phyloP scores from a whole-genome alignment of 192 early-diverging fungal genomes.

The Fimicolochytrium jonesii region DNA sequence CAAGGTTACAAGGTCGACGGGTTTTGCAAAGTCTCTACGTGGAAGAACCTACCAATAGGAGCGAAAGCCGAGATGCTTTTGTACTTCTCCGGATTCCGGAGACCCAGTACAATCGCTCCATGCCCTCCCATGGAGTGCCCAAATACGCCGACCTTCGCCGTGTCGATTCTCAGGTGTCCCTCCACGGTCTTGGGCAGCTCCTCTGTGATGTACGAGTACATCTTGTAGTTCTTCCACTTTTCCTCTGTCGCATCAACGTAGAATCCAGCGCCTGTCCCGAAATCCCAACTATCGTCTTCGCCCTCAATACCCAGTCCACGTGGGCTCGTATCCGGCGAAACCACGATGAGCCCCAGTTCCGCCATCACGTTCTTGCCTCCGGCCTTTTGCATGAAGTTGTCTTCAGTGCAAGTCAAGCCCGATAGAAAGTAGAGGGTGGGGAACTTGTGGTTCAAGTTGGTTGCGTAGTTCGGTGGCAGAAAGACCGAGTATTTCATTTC shows the following conservation, averaged over 20 bases:
- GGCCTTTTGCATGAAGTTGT: conserved; percentile 87
- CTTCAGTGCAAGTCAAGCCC: conserved; percentile 66
- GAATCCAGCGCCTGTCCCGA: conserved; percentile 61
- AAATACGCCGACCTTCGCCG: conserved; percentile 21
- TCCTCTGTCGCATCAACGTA: conserved; percentile 70
- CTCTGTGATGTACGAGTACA: conserved; percentile 77
- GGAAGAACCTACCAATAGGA: conserved; percentile 61
- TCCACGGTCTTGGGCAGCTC: conserved; percentile 66
- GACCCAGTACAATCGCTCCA: conserved; percentile 72
- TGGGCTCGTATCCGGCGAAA: conserved; percentile 85
- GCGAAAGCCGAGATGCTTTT: conserved; percentile 75
- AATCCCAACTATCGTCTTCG: conserved; percentile 65
- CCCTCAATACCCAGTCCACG: conserved; percentile 58
- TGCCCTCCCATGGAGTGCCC: conserved; percentile 73
- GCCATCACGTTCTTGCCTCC: conserved; percentile 65
- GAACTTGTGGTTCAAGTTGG: conserved; percentile 8
- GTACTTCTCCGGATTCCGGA: conserved; percentile 71
- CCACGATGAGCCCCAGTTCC: conserved; percentile 65
- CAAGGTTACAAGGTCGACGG: too few species aligned
- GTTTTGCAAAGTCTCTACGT: background rate
- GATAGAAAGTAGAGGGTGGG: conserved; percentile 71
- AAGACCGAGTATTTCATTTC: conserved; percentile 79
- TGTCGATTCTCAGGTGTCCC: conserved; percentile 53
- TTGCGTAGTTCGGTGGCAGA: conserved; percentile 47
- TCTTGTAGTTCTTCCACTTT: conserved; percentile 76